Evolutionary conservation across 2,329 filamentous ascomycete species (phyloP).

Genomic region (Hymenoscyphus fraxineus): DNA sequence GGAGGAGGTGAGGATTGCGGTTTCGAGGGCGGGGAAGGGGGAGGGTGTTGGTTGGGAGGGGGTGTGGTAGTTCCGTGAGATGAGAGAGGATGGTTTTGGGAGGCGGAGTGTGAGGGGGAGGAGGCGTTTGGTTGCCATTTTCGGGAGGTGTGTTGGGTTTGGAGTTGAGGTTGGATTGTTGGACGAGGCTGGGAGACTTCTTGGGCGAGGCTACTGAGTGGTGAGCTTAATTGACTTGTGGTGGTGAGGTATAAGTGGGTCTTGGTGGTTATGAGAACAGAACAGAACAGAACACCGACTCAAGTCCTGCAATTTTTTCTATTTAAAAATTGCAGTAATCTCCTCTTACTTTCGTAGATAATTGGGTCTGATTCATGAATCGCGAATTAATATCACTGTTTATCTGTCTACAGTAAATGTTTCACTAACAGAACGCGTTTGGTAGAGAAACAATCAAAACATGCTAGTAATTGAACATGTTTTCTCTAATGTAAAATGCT

Average conservation of each 20-base stretch:
- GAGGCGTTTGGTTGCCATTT: constrained; percentile 8
- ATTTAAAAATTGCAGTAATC: no score
- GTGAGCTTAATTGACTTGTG: no score
- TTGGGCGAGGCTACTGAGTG: background rate
- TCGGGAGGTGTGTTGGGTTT: background rate
- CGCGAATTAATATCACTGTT: no score
- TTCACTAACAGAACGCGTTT: no score
- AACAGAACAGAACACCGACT: no score
- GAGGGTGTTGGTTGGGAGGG: constrained; percentile 60
- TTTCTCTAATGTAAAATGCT: no score
- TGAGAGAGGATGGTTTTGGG: background rate
- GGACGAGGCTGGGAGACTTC: constrained; percentile 1
- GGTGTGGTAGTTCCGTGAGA: constrained; percentile 55
- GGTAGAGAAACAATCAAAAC: no score
- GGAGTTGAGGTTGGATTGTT: background rate
- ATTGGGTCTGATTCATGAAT: no score
- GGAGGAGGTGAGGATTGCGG: constrained; percentile 75
- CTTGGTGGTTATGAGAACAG: background rate
- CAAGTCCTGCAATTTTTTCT: no score
- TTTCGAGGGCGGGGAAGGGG: constrained; percentile 66
- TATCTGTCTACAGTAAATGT: no score
- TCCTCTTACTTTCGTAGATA: no score
- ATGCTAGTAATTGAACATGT: no score
- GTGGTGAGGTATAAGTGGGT: background rate
- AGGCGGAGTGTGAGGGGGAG: background rate